Base-by-base conservation (phyloP, 2,329 filamentous ascomycete genomes). In the Claviceps sorghi region DNA sequence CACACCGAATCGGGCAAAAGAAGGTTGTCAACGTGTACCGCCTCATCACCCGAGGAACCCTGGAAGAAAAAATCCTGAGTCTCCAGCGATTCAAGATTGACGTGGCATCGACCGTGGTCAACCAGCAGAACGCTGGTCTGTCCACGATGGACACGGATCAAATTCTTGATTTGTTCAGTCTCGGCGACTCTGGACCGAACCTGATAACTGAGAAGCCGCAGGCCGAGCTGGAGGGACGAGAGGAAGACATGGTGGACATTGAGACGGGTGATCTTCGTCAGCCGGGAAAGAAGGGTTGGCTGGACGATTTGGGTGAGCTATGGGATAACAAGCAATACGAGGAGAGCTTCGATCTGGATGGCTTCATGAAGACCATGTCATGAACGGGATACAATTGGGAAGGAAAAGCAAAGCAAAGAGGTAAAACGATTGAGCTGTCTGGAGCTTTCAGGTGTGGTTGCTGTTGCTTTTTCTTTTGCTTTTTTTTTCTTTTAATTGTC, bases 81-180 rank as follows among this genome's bases (percentile, higher is more conserved):
- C 82, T 98, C 53, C 93, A 98, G 80, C 85, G 93, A 50, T 98
- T 98, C 83, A 98, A 98, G 76, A 95, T 98, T 62, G 93, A 98
- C 67, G 90, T 98, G 21, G 94, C 93, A 43, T 94, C 86, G 50
- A 98, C 94, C 0, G 93, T 98, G 6, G 94, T 98, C 58, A 98
- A 98, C 67, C 93, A 98, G 69, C 93, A 98, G 71, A 98, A 98
- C 61, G 91, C 93, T 1, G 93, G 93, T 1, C 72, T 98, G 1
- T 84, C 75, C 49, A 94, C 89, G 15, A 98, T 98, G 93, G 91
- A 97, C 67, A 98, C 94, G 41, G 93, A 97, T 63, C 90, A 98
- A 68, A 95, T 98, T 55, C 79, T 98, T 3, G 93, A 98, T 63
- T 79, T 98, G 47, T 98, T 98, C 75, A 97, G 86, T 60, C 76